phyloP scores from a whole-genome alignment of 768 basidiomycete species.

The Trichaptum fuscoviolaceum region DNA sequence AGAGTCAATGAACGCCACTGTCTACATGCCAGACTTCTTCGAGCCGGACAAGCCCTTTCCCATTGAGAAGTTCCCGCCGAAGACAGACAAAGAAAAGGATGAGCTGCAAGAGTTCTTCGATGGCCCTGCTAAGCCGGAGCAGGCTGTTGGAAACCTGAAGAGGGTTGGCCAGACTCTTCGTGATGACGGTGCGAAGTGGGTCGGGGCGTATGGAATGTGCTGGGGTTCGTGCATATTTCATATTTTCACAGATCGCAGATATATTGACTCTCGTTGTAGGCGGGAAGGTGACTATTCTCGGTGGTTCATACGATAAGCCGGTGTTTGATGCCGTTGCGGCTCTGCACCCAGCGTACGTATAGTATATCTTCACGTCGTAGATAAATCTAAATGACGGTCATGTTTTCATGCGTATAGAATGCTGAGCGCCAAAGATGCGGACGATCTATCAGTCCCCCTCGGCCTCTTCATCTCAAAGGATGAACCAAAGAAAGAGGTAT shows the following conservation, averaged over 20 bases:
- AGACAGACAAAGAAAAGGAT: slow-evolving; percentile 44
- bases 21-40: slow-evolving; percentile 68
- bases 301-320: slow-evolving; percentile 32
- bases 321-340: slow-evolving; percentile 46
- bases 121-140: slow-evolving; percentile 40
- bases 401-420: slow-evolving; percentile 29
- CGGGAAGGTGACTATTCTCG: slow-evolving; percentile 43
- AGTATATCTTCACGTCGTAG: not conserved
- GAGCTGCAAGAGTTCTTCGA: slow-evolving; percentile 56
- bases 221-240: slow-evolving; percentile 35
- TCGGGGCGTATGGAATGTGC: slow-evolving; percentile 53
- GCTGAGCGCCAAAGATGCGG: slow-evolving; percentile 45
- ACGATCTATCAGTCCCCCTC: slow-evolving; percentile 46
- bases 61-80: slow-evolving; percentile 46
- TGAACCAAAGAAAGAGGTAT: slow-evolving; percentile 52
- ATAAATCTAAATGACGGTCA: not conserved
- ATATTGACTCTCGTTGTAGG: slow-evolving; percentile 24
- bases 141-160: slow-evolving; percentile 34
- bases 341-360: slow-evolving; percentile 53
- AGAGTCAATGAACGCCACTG: slow-evolving; percentile 42
- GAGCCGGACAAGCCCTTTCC: slow-evolving; percentile 47
- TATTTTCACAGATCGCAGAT: not conserved
- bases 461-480: slow-evolving; percentile 54
- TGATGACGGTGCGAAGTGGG: slow-evolving; percentile 35
- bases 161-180: slow-evolving; percentile 39